These are phyloP conservation scores for Pelargonium fulgidum DNA, from an alignment of 441 rosid species.

Conservation along the genomic window DNA sequence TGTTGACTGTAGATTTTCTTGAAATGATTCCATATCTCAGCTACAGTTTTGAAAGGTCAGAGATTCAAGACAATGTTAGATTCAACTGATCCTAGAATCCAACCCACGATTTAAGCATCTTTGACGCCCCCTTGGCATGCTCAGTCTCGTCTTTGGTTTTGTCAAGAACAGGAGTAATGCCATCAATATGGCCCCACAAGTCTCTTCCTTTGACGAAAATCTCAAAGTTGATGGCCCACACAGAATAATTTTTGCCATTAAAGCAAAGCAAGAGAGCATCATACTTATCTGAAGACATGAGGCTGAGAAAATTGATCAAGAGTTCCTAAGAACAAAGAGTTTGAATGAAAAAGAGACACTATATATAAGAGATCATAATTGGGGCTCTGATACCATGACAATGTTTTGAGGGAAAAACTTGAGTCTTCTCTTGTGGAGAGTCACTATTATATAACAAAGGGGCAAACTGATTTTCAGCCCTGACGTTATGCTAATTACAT, in stretches of 20 bases:
- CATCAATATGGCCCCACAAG: constrained; percentile 11
- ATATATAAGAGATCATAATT: background rate
- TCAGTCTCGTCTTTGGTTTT: background rate
- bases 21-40: background rate
- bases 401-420: background rate
- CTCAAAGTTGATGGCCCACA: constrained; percentile 15
- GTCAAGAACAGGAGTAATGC: constrained; percentile 3
- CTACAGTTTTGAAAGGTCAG: background rate
- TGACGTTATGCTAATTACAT: too few relatives aligned
- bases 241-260: constrained; percentile 19
- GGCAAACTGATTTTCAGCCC: too few relatives aligned
- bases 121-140: too few relatives aligned
- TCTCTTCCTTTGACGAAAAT: constrained; percentile 6
- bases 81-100: too few relatives aligned
- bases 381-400: background rate
- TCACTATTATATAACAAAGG: background rate
- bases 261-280: background rate
- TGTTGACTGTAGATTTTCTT: background rate
- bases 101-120: too few relatives aligned
- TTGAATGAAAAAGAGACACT: background rate
- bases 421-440: background rate
- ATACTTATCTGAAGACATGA: background rate
- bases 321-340: background rate
- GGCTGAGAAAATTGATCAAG: background rate
- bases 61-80: background rate